Percentiles rank a stretch among this genome's conserved stretches.
Evolutionary conservation across 2,329 filamentous ascomycete genomes (phyloP).

Genomic region (Fusarium sp.): DNA sequence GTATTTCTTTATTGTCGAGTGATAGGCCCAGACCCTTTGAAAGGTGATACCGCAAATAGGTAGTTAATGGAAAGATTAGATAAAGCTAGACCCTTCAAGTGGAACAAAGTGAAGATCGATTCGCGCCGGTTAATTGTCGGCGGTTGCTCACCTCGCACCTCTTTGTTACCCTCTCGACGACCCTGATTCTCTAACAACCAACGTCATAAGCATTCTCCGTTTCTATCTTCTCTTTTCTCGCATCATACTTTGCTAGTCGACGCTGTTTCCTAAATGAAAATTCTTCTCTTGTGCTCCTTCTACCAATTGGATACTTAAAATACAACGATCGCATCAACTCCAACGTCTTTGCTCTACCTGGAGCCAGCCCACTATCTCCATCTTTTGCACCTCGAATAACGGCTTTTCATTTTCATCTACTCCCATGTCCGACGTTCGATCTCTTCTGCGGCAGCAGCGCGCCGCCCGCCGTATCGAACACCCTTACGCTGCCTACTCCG

Average conservation of each 20-base stretch:
- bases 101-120: not conserved
- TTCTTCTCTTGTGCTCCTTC: not conserved
- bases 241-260: not conserved
- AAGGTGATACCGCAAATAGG: not conserved
- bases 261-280: not conserved
- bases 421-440: slow-evolving; percentile 81
- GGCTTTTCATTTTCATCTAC: not conserved
- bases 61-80: slow-evolving; percentile 1
- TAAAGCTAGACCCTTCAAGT: not conserved
- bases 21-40: not conserved
- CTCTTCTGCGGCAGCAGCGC: slow-evolving; percentile 82
- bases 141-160: slow-evolving; percentile 26
- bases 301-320: slow-evolving; percentile 1
- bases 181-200: slow-evolving; percentile 17
- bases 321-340: not conserved
- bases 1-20: not conserved
- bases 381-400: slow-evolving; percentile 1
- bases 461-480: slow-evolving; percentile 78
- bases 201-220: slow-evolving; percentile 24
- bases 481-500: slow-evolving; percentile 74
- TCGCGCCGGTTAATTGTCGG: slow-evolving; percentile 49
- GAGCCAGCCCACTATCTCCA: slow-evolving; percentile 1
- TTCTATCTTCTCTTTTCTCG: slow-evolving; percentile 8
- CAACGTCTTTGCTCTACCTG: slow-evolving; percentile 17
- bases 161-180: slow-evolving; percentile 28